These are phyloP conservation scores for Hysterium pulicare DNA, from an alignment of 2,329 filamentous ascomycete genomes.

Conservation along the genomic window DNA sequence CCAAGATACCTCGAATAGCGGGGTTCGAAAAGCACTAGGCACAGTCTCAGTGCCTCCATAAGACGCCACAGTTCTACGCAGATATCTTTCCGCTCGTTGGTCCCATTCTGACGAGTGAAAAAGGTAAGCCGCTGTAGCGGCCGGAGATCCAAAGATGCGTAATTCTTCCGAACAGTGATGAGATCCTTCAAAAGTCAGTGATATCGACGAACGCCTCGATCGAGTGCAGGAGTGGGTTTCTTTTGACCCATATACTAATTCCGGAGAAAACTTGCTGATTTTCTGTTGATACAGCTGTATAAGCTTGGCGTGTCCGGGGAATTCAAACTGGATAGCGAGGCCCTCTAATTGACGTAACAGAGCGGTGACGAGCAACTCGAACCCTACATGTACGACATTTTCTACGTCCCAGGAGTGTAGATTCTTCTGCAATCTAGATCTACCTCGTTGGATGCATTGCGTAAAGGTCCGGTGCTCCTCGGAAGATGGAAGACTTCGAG, in stretches of 20 bases:
- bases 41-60: not conserved
- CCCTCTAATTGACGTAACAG: constrained; percentile 6
- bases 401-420: constrained; percentile 5
- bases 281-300: constrained; percentile 4
- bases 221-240: not conserved
- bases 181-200: constrained; percentile 36
- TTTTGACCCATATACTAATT: constrained; percentile 5
- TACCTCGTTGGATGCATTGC: not conserved
- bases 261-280: constrained; percentile 1
- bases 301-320: constrained; percentile 2
- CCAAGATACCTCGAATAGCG: not conserved
- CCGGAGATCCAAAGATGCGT: constrained; percentile 39
- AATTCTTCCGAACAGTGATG: constrained; percentile 31
- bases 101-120: constrained; percentile 33
- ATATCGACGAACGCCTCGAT: constrained; percentile 39
- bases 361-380: constrained; percentile 14
- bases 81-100: constrained; percentile 30
- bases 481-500: not conserved
- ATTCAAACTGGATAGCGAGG: constrained; percentile 5
- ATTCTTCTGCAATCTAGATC: not conserved
- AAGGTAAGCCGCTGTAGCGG: constrained; percentile 40
- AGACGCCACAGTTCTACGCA: constrained; percentile 9
- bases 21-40: not conserved
- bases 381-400: constrained; percentile 9
- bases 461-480: too few species aligned